Evolutionary conservation across 2,329 filamentous ascomycete species (phyloP), one percentile per base, ranked within the genome.

Genomic region (Diplodia sapinea): DNA sequence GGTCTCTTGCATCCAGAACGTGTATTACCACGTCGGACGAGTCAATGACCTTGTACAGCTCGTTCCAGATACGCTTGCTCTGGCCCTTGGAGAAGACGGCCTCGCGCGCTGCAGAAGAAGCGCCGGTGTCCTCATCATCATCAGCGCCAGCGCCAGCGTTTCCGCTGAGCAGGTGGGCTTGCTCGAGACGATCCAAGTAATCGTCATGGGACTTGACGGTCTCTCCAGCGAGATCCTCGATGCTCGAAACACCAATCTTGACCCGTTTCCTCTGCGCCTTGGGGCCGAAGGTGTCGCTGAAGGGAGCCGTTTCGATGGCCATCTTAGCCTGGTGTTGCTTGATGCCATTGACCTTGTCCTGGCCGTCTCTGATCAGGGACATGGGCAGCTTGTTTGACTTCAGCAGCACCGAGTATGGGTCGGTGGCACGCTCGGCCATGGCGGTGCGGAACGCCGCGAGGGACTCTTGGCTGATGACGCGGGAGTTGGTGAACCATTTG

Each of bases 311-410:
- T 82, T 97, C 93, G 59, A 98, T 90, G 11, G 92, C 88, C 83
- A 97, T 96, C 84, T 97, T 98, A 49, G 94, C 94, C 76, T 91
- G 87, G 80, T 98, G 94, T 78, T 97, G 89, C 82, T 97, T 96
- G 68, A 97, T 79, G 0, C 94, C 94, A 74, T 96, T 94, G 73
- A 89, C 80, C 64, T 79, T 80, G 71, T 78, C 87, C 56, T 89
- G 86, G 68, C 90, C 85, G 66, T 98, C 94, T 70, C 89, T 87
- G 76, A 99, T 96, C 78, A 99, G 82, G 72, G 89, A 94, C 93
- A 99, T 94, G 50, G 95, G 95, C 59, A 99, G 86, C 83, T 98
- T 98, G 81, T 98, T 98, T 72, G 91, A 91, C 83, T 97, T 97
- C 71, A 99, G 85, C n/a, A 98, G 87, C 69, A 97, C 95, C 69